Percentiles rank a stretch among this genome's conserved stretches.
Evolutionary conservation across 768 basidiomycete species (phyloP).

Genomic region (Kwoniella dendrophila): DNA sequence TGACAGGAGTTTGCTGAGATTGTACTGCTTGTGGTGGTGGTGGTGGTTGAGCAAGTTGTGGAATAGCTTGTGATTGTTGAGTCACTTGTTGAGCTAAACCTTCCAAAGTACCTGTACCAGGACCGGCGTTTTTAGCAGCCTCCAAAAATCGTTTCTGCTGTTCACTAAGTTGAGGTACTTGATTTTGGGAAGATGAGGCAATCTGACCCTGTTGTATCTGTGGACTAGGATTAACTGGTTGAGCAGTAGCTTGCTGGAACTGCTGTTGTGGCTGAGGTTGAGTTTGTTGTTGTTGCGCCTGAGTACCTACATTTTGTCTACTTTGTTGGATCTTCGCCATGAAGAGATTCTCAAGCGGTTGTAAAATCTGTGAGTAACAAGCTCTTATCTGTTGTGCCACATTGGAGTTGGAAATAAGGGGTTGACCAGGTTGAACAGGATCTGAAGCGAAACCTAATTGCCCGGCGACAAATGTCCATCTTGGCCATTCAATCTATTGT

Average conservation of each 20-base stretch:
- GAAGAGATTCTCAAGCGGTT: constrained; percentile 36
- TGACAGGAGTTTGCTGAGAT: background rate
- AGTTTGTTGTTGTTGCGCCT: constrained; percentile 16
- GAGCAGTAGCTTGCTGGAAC: constrained; percentile 6
- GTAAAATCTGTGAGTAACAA: constrained; percentile 22
- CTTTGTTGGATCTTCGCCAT: constrained; percentile 22
- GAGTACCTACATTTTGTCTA: constrained; percentile 22
- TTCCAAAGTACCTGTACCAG: constrained; percentile 2
- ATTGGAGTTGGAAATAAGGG: constrained; percentile 17
- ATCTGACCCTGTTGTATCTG: constrained; percentile 1
- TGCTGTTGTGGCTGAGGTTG: constrained; percentile 8
- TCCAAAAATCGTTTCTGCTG: constrained; percentile 21
- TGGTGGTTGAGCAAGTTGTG: background rate
- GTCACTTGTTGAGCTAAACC: constrained; percentile 9
- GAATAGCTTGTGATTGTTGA: constrained; percentile 8
- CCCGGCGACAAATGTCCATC: constrained; percentile 34
- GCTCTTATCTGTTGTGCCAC: constrained; percentile 31
- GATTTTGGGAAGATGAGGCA: constrained; percentile 3
- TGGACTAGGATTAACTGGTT: constrained; percentile 12
- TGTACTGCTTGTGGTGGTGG: constrained; percentile 6
- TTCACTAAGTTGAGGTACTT: constrained; percentile 14
- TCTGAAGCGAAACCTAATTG: constrained; percentile 31
- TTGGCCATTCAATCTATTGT: constrained; percentile 20
- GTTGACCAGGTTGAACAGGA: constrained; percentile 18
- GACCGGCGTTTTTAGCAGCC: constrained; percentile 7